Evolutionary conservation across 805 yeast species (phyloP), one percentile per base, ranked within the genome.

Genomic region (Candida awuae): DNA sequence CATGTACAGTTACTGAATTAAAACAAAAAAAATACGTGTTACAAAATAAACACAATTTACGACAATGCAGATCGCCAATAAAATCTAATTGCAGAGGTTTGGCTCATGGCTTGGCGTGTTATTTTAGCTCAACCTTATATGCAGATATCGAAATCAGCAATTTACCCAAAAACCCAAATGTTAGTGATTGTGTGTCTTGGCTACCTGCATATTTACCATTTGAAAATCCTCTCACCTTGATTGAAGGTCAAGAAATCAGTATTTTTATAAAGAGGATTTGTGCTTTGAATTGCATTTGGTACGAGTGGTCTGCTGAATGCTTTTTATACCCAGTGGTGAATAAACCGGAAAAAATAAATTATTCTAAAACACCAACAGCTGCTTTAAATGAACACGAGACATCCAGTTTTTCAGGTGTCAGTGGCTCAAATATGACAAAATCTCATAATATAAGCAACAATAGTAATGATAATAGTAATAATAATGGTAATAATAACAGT

Each of bases 61-160:
- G 59, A 26, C 51, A 50, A 35, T 39, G 37, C 3, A 55, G 54
- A 28, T 31, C 48, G 8, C 42, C 52, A 0, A 70, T 80, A 43
- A 62, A 63, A 35, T 63, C 73, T 6, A 63, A 66, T 13, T 59
- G 69, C 23, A 66, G 71, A 38, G 73, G 81, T 2, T 70, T 69
- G 15, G 56, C 84, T 3, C 88, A 85, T 55, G 95, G 90, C 0
- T 55, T 87, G 26, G 63, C 76, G 4, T 96, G 96, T 0, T 78
- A 66, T 52, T 88, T 88, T 52, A 68, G 68, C n/a, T 78, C 92
- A 0, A 70, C 60, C 3, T 65, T 87, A n/a, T 84, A 77, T 54
- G 73, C 70, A 1, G 80, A 75, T 34, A 63, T 78, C 18, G 53
- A 54, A 8, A 61, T 84, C 4, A 71, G 81, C 21, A 78, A 71